Evolutionary conservation across 768 basidiomycete species (phyloP).

Genomic region (Boletus rubroflammeus): DNA sequence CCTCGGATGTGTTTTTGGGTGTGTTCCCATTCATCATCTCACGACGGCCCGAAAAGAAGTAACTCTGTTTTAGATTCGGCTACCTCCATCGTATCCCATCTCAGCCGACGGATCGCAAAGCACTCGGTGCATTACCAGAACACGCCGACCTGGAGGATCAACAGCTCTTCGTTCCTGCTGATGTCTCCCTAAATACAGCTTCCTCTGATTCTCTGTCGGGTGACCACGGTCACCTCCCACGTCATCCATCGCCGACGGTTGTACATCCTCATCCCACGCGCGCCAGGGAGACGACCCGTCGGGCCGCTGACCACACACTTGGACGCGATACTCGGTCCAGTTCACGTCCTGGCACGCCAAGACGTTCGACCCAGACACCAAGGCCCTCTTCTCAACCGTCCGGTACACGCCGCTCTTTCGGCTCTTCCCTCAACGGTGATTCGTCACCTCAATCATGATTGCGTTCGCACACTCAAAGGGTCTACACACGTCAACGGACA

Average conservation of each 20-base stretch:
- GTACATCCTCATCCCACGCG: conserved; percentile 31
- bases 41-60: background rate
- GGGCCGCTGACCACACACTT: conserved; percentile 9
- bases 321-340: conserved; percentile 18
- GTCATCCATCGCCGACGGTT: conserved; percentile 14
- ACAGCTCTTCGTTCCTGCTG: conserved; percentile 72
- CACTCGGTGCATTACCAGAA: conserved; percentile 54
- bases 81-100: conserved; percentile 91
- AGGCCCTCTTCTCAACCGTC: conserved; percentile 32
- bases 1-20: conserved; percentile 95
- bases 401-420: conserved; percentile 32
- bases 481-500: conserved; percentile 32
- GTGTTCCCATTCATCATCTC: conserved; percentile 27
- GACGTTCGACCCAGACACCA: conserved; percentile 25
- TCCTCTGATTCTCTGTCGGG: background rate
- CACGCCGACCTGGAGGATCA: conserved; percentile 57
- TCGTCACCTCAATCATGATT: conserved; percentile 40
- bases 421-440: conserved; percentile 47
- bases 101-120: conserved; percentile 55
- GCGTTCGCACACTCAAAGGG: conserved; percentile 34
- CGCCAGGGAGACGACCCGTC: conserved; percentile 18
- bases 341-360: conserved; percentile 27
- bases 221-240: conserved; percentile 9
- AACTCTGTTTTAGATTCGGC: conserved; percentile 59
- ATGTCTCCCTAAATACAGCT: conserved; percentile 30